These are phyloP conservation scores for Musa itinerans DNA, from an alignment of 176 grass and related monocot genomes.

Conservation along the genomic window DNA sequence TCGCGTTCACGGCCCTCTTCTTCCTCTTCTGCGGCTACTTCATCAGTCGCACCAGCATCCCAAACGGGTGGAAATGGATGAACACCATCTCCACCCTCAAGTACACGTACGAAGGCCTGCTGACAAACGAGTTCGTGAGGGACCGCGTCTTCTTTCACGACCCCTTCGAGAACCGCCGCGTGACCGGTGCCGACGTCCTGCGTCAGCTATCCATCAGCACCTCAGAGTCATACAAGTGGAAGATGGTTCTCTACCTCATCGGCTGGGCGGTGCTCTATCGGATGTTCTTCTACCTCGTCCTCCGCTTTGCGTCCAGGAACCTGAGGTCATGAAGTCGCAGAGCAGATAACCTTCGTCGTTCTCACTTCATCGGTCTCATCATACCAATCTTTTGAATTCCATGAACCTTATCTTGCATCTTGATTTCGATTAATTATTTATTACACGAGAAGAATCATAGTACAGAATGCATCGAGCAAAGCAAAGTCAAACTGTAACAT, in stretches of 20 bases:
- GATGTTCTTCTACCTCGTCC: constrained; percentile 55
- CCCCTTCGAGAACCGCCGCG: not conserved
- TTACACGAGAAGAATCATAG: no score
- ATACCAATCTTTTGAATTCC: no score
- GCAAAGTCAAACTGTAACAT: no score
- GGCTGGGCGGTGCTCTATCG: constrained; percentile 52
- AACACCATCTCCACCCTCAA: constrained; percentile 74
- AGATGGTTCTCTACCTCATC: constrained; percentile 56
- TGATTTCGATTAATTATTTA: no score
- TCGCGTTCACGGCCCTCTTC: constrained; percentile 57
- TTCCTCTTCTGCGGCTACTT: constrained; percentile 72
- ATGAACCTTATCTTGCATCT: no score
- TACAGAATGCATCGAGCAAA: no score
- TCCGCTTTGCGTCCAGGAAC: constrained; percentile 61
- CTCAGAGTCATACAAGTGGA: constrained; percentile 34
- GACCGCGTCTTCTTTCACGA: constrained; percentile 43
- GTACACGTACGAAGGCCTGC: constrained; percentile 68
- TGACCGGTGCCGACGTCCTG: constrained; percentile 41
- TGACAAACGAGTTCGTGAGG: constrained; percentile 66
- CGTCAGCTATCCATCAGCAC: constrained; percentile 30
- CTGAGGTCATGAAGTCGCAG: constrained; percentile 20
- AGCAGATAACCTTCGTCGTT: no score
- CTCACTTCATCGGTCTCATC: no score
- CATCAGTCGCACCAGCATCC: constrained; percentile 56
- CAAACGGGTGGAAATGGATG: constrained; percentile 53